phyloP scores from a whole-genome alignment of 2,329 filamentous ascomycete species.

The Scolecobasidium constrictum region DNA sequence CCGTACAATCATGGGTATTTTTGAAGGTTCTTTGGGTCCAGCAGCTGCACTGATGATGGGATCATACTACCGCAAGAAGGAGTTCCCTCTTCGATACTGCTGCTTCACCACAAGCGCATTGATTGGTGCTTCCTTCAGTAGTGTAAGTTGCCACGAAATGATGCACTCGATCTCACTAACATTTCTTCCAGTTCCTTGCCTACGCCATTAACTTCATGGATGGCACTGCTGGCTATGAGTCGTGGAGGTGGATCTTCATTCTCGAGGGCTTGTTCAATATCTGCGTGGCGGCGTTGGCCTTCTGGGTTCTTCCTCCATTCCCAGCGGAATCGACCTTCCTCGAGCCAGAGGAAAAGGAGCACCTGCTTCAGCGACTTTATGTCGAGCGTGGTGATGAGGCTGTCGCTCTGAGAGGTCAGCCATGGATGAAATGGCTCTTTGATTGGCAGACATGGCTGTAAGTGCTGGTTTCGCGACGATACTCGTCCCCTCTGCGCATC shows the following conservation, averaged over 20 bases:
- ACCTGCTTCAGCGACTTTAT: constrained; percentile 31
- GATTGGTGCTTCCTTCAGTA: constrained; percentile 30
- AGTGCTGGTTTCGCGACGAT: too few species aligned
- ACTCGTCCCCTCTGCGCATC: too few species aligned
- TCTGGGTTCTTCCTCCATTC: constrained; percentile 29
- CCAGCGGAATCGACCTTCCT: constrained; percentile 35
- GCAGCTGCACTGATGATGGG: constrained; percentile 23
- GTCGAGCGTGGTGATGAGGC: constrained; percentile 28
- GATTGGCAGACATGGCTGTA: constrained; percentile 40
- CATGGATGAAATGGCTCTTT: constrained; percentile 18
- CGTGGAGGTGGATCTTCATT: constrained; percentile 24
- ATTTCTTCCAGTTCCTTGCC: constrained; percentile 21
- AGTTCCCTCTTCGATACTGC: constrained; percentile 29
- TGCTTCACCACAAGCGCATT: constrained; percentile 29
- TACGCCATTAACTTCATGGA: constrained; percentile 24
- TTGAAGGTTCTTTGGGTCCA: constrained; percentile 29
- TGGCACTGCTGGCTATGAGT: constrained; percentile 18
- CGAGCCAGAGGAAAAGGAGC: constrained; percentile 30
- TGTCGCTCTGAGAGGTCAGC: not conserved
- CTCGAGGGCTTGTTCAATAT: constrained; percentile 20
- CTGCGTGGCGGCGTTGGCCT: constrained; percentile 14
- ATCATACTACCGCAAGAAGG: constrained; percentile 32
- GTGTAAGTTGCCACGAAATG: constrained; percentile 10
- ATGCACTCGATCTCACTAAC: too few species aligned
- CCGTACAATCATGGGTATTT: constrained; percentile 27